Conservation (phyloP, 148 eudicot species). For the Talinum fruticosum region DNA sequence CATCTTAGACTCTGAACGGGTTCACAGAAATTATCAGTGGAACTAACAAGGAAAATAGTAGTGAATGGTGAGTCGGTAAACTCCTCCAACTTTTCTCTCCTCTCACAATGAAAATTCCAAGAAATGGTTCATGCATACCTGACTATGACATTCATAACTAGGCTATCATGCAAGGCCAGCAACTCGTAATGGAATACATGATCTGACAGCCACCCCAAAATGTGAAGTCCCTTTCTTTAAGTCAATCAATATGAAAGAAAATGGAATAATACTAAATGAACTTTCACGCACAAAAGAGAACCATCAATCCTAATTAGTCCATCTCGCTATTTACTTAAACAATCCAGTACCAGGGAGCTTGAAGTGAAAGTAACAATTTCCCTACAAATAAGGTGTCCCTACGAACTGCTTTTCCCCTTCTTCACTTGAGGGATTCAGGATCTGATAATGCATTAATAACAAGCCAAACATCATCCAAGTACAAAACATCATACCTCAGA, state of each 20-base stretch:
- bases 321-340: not conserved
- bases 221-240: not conserved
- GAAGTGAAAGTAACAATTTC: not conserved
- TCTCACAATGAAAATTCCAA: no score
- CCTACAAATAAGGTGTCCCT: not conserved
- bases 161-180: no score
- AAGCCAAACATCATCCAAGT: not conserved
- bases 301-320: not conserved
- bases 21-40: no score
- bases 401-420: not conserved
- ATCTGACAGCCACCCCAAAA: not conserved
- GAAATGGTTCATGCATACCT: no score
- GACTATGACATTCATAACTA: no score
- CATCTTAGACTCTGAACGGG: no score
- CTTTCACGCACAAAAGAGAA: not conserved
- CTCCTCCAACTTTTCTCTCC: no score
- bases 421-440: not conserved
- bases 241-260: not conserved
- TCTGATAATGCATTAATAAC: not conserved
- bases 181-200: no score
- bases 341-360: not conserved
- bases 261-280: no score
- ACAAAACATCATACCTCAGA: slow-evolving; percentile 57
- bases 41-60: no score
- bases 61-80: no score